A percentile compares a stretch with the other conserved stretches of the same genome.
phyloP scores from a whole-genome alignment of 768 basidiomycete species.

The Boletus sensibilis region DNA sequence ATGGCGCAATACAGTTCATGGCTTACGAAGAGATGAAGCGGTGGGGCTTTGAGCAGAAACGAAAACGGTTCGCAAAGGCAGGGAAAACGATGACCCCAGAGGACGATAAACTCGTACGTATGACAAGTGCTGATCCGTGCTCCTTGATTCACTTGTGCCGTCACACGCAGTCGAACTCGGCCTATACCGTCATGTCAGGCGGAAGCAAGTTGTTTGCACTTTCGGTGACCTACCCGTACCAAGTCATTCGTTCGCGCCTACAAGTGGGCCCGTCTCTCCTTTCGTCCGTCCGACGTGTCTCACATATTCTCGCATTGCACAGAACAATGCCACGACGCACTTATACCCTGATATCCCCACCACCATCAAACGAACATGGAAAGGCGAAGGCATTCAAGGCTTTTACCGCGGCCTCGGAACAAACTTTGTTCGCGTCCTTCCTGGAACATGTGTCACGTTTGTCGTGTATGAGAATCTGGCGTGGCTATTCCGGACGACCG shows the following conservation, averaged over 20 bases:
- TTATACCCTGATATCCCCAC: conserved; percentile 82
- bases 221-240: conserved; percentile 90
- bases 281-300: neutral
- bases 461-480: conserved; percentile 95
- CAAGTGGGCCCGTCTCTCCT: conserved; percentile 53
- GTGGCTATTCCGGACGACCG: conserved; percentile 71
- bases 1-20: conserved; percentile 95
- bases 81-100: conserved; percentile 67
- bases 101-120: conserved; percentile 82
- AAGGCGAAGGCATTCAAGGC: conserved; percentile 73
- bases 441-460: conserved; percentile 97
- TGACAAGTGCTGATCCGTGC: neutral
- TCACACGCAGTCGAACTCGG: conserved; percentile 69
- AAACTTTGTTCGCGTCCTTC: conserved; percentile 90
- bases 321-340: conserved; percentile 67
- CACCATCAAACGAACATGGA: conserved; percentile 79
- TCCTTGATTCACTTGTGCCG: neutral
- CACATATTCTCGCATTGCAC: neutral
- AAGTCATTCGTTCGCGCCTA: conserved; percentile 91
- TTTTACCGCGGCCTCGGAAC: conserved; percentile 96
- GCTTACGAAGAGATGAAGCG: conserved; percentile 94
- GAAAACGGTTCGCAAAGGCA: conserved; percentile 53
- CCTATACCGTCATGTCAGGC: conserved; percentile 92
- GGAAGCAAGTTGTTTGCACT: conserved; percentile 86
- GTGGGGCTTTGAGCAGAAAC: conserved; percentile 82